Conservation (phyloP, 1,284 basidiomycete species). For the Cryptococcus hybrid region DNA sequence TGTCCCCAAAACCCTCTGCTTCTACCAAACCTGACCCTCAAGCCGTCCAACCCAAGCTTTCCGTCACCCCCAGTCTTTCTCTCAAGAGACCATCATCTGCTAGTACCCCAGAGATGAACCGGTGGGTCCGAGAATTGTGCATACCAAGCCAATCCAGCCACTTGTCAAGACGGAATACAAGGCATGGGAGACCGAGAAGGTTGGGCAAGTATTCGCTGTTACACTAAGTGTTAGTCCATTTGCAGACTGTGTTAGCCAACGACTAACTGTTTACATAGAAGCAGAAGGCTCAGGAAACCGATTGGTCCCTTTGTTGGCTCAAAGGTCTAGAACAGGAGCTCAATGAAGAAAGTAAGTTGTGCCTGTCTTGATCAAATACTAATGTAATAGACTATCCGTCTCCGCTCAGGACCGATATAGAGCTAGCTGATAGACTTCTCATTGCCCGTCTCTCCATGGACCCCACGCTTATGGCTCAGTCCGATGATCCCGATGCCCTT, state of each 20-base stretch:
- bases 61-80: slow-evolving; percentile 1
- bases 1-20: background rate
- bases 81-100: slow-evolving; percentile 16
- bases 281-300: slow-evolving; percentile 64
- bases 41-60: background rate
- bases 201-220: slow-evolving; percentile 68
- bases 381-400: slow-evolving; percentile 19
- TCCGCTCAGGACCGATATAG: slow-evolving; percentile 39
- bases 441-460: slow-evolving; percentile 85
- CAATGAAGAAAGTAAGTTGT: slow-evolving; percentile 61
- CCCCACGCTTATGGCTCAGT: slow-evolving; percentile 61
- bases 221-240: slow-evolving; percentile 66
- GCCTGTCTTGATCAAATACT: background rate
- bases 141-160: background rate
- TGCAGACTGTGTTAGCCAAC: background rate
- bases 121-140: slow-evolving; percentile 15
- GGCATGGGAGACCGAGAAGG: slow-evolving; percentile 70
- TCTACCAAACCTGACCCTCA: background rate
- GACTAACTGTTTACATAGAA: slow-evolving; percentile 54
- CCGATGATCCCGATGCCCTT: slow-evolving; percentile 74
- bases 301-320: slow-evolving; percentile 78
- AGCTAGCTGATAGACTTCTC: slow-evolving; percentile 59
- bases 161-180: slow-evolving; percentile 53
- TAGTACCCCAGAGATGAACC: slow-evolving; percentile 17
- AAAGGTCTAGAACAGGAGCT: slow-evolving; percentile 73